Conservation (phyloP, 2,329 filamentous ascomycete species). For the Diaporthe caulivora region DNA sequence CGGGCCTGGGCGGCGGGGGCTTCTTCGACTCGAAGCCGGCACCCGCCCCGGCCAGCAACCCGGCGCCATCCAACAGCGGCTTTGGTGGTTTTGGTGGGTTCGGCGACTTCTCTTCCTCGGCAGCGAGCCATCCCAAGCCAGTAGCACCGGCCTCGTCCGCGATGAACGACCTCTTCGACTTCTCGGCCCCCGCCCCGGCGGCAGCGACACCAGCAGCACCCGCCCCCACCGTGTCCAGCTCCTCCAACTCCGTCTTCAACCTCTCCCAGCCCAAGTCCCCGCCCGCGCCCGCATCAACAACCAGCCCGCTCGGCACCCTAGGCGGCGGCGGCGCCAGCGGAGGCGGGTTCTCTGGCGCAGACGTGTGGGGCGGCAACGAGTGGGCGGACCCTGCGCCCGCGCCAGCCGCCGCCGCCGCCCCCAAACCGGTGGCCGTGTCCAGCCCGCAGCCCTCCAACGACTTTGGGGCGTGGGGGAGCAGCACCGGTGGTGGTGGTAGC, state of each 20-base stretch:
- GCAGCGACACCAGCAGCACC: constrained; percentile 57
- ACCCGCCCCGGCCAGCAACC: constrained; percentile 31
- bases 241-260: constrained; percentile 82
- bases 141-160: constrained; percentile 65
- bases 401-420: constrained; percentile 44
- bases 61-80: constrained; percentile 59
- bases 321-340: constrained; percentile 53
- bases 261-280: constrained; percentile 70
- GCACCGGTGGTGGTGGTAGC: constrained; percentile 61
- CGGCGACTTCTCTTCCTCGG: constrained; percentile 67
- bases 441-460: constrained; percentile 65
- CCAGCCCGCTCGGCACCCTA: constrained; percentile 51
- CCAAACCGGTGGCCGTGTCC: constrained; percentile 52
- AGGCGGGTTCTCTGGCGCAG: constrained; percentile 59
- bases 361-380: constrained; percentile 89
- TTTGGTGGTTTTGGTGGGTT: constrained; percentile 76
- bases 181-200: constrained; percentile 63
- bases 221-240: constrained; percentile 55
- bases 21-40: constrained; percentile 85
- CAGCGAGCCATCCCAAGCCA: constrained; percentile 50
- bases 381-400: constrained; percentile 75
- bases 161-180: constrained; percentile 86
- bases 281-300: constrained; percentile 54
- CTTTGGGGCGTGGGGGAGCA: constrained; percentile 53
- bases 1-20: constrained; percentile 75